These are phyloP conservation scores for Phytophthora aleatoria DNA, from an alignment of 352 stramenopile species.

Conservation along the genomic window DNA sequence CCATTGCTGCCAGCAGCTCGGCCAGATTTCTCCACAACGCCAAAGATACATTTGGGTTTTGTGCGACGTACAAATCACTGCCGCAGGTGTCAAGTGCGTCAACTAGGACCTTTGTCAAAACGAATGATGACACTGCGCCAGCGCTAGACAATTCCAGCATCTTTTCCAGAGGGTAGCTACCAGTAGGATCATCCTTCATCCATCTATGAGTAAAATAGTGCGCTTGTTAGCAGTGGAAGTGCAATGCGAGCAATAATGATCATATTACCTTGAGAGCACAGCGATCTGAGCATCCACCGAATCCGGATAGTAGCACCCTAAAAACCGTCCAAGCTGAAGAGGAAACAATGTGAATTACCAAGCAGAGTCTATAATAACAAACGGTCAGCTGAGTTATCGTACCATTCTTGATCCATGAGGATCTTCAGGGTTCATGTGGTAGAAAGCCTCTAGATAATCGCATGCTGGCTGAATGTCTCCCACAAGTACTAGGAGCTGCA, in stretches of 20 bases:
- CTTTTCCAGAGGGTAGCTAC: conserved; percentile 51
- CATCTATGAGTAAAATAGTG: conserved; percentile 38
- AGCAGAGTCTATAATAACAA: neutral
- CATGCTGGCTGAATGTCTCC: conserved; percentile 64
- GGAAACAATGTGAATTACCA: conserved; percentile 14
- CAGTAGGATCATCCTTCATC: conserved; percentile 62
- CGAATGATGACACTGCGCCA: conserved; percentile 41
- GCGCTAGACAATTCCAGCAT: conserved; percentile 50
- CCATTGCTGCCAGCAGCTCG: conserved; percentile 50
- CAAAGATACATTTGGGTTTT: conserved; percentile 39
- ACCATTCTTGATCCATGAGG: conserved; percentile 77
- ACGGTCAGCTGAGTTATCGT: conserved; percentile 14
- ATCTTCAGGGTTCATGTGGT: conserved; percentile 56
- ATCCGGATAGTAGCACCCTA: conserved; percentile 56
- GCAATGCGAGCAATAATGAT: neutral
- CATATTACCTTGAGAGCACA: conserved; percentile 38
- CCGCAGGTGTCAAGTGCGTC: conserved; percentile 60
- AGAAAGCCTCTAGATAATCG: conserved; percentile 79
- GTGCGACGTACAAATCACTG: conserved; percentile 52
- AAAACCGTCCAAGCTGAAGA: conserved; percentile 41
- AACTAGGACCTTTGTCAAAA: conserved; percentile 45
- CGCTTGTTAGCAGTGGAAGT: conserved; percentile 5
- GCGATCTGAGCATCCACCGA: conserved; percentile 46
- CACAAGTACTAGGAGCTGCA: conserved; percentile 69
- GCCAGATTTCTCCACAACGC: conserved; percentile 63